Conservation (phyloP, 306 rosid species). For the Lupinus albus region DNA sequence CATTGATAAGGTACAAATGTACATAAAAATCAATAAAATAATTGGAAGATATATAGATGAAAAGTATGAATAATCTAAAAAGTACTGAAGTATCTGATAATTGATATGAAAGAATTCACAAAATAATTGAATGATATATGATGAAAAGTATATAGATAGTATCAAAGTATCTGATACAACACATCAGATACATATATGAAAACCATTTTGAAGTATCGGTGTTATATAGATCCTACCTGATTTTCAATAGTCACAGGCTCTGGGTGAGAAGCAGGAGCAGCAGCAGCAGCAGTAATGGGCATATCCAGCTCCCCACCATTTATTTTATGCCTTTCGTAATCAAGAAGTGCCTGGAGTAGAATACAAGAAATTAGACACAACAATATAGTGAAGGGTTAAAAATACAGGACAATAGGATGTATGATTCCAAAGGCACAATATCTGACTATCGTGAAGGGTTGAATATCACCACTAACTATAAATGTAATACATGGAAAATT, state of each 20-base stretch:
- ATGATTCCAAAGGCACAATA: conserved; percentile 32
- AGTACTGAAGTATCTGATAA: no score
- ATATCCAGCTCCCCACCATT: conserved; percentile 72
- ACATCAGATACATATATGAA: no score
- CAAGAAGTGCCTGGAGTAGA: conserved; percentile 85
- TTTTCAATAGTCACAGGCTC: conserved; percentile 74
- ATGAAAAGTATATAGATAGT: background rate
- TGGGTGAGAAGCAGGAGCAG: conserved; percentile 69
- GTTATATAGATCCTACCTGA: conserved; percentile 54
- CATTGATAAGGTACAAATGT: no score
- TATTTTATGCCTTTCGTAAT: conserved; percentile 86
- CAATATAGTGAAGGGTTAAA: no score
- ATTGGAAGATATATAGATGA: no score
- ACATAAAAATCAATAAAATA: no score
- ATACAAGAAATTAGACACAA: conserved; percentile 24
- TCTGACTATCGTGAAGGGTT: no score
- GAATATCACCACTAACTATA: background rate
- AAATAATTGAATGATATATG: background rate
- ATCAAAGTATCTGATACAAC: no score
- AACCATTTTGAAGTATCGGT: no score
- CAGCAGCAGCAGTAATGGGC: conserved; percentile 57
- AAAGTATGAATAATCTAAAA: no score
- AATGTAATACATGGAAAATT: background rate
- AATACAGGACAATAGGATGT: background rate
- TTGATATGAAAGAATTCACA: no score